A percentile compares a stretch with the other conserved stretches of the same genome.
Evolutionary conservation across 345 rosid species (phyloP).

Genomic region (Arabis hirsuta): DNA sequence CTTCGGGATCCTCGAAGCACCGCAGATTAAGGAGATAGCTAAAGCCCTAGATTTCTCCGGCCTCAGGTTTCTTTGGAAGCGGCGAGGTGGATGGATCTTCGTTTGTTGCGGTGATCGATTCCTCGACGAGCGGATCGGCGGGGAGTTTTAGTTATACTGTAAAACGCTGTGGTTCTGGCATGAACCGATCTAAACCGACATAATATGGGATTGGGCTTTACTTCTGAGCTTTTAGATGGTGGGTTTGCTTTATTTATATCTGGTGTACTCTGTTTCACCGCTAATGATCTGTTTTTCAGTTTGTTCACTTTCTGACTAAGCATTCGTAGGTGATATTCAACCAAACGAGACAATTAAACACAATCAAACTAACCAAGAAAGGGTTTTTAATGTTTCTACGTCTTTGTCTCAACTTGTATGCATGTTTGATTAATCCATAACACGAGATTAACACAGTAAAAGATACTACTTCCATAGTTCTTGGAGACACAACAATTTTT

Average conservation of each 20-base stretch:
- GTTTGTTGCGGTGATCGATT: constrained; percentile 36
- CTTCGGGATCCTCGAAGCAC: too few relatives aligned
- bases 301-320: too few relatives aligned
- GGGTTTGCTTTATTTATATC: too few relatives aligned
- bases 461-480: too few relatives aligned
- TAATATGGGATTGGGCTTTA: background rate
- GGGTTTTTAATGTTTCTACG: background rate
- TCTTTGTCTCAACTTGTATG: background rate
- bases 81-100: constrained; percentile 53
- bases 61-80: background rate
- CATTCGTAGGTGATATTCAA: too few relatives aligned
- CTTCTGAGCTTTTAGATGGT: too few relatives aligned
- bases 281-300: too few relatives aligned
- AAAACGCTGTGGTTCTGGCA: background rate
- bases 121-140: constrained; percentile 39
- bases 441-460: too few relatives aligned
- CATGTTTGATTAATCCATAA: background rate
- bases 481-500: too few relatives aligned
- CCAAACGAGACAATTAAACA: background rate
- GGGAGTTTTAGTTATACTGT: background rate
- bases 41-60: too few relatives aligned
- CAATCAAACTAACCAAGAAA: background rate
- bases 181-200: background rate
- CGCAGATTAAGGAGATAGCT: too few relatives aligned
- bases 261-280: too few relatives aligned